These are phyloP conservation scores for Coccinonectria pachysandricola DNA, from an alignment of 2,329 filamentous ascomycete species.

Conservation along the genomic window DNA sequence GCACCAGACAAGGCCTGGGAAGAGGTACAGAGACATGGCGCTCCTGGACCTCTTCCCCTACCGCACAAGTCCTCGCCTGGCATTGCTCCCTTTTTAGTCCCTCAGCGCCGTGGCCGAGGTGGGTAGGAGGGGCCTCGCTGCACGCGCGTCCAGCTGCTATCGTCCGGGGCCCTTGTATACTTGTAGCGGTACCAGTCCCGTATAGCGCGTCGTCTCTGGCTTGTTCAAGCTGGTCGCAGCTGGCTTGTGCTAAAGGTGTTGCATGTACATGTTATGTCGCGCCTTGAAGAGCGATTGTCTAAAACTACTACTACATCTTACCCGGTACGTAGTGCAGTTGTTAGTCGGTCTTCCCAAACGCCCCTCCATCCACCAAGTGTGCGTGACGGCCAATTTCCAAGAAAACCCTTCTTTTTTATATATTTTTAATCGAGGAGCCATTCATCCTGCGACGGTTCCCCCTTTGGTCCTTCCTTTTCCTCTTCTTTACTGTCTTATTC, in stretches of 20 bases:
- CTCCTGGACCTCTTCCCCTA: no score
- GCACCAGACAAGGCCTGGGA: no score
- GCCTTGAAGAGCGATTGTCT: no score
- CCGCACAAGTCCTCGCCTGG: no score
- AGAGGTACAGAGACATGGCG: not conserved
- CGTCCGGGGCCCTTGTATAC: constrained; percentile 3
- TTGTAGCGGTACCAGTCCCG: constrained; percentile 10
- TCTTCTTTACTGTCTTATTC: constrained; percentile 12
- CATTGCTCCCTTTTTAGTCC: no score
- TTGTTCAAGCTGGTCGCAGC: no score
- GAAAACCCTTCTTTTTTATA: constrained; percentile 16
- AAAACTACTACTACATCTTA: no score
- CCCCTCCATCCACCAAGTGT: constrained; percentile 11
- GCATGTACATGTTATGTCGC: no score
- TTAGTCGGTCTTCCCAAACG: constrained; percentile 2
- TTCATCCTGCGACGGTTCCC: constrained; percentile 8
- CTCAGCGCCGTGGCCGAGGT: not conserved
- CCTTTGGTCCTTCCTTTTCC: constrained; percentile 8
- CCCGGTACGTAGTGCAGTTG: no score
- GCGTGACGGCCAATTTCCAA: constrained; percentile 19
- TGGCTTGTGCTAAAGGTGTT: no score
- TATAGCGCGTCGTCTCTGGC: no score
- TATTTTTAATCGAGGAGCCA: constrained; percentile 24
- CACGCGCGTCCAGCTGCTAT: constrained; percentile 15
- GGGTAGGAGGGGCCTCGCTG: constrained; percentile 6